Base-by-base conservation (phyloP, 1,139 yeast species). In the Yamadazyma kanchanaburiensis region DNA sequence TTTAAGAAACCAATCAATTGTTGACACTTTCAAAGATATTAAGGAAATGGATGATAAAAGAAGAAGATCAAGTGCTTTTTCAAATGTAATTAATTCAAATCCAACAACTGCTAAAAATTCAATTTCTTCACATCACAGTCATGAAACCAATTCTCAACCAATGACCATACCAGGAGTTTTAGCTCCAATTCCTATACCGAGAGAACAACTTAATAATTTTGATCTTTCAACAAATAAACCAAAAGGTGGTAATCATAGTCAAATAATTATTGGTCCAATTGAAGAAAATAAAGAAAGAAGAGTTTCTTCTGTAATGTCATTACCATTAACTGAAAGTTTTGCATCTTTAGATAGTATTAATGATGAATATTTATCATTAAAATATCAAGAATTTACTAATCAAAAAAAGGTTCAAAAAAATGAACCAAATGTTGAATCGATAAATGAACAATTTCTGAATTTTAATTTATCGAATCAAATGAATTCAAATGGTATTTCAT, bases 321-420 rank as follows among this genome's bases (percentile, higher is more conserved):
- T 82, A 25, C 86, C 88, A 0, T 65, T 80, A 12, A 79, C 77
- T 40, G 85, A 82, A 30, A 80, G 88, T 41, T 81, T 80, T 63
- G 91, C 89, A 1, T 81, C 89, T 0, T 60, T 83, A 48, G 88
- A 82, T 49, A 80, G 88, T 48, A 69, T 75, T 33, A 80, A 80
- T 49, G 82, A 80, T 43, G 86, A 80, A 31, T 67, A 62, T 34
- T 51, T 68, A 31, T 43, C 51, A 15, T 45, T 48, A 33, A 64
- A 64, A 36, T 67, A 64, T 36, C 55, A 55, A 22, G 68, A 65
- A 37, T 58, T 43, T 34, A 45, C 47, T n/a, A 39, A 29, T 8
- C 33, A 38, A 26, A 38, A 43, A 28, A 32, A 33, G 31, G 15
- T 26, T 33, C 26, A 32, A n/a, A 15, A 12, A 11, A 6, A 22